These are phyloP conservation scores for Aurantiochytrium sp. DNA, from an alignment of 108 stramenopile species.

Conservation along the genomic window DNA sequence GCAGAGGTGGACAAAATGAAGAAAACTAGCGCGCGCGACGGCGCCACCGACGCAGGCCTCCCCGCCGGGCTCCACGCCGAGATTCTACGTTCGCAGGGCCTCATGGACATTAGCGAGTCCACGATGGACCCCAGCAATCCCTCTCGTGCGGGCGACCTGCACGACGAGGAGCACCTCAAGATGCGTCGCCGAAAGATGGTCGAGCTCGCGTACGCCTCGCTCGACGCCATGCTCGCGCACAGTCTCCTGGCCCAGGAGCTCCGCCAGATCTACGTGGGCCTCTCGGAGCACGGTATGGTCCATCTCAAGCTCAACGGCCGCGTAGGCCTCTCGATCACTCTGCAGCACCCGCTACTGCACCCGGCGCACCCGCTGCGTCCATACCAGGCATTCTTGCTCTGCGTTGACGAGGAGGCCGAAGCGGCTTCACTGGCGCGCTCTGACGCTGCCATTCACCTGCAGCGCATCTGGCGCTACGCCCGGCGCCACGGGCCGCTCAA, in stretches of 20 bases:
- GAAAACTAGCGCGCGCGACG: neutral
- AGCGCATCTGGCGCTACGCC: neutral
- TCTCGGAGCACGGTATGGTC: neutral
- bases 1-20: neutral
- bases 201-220: neutral
- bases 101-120: neutral
- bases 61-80: neutral
- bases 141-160: neutral
- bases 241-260: neutral
- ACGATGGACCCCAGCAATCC: neutral
- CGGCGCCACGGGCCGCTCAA: neutral
- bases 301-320: neutral
- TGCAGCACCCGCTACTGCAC: conserved; percentile 16
- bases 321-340: neutral
- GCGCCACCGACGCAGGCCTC: neutral
- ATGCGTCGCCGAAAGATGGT: neutral
- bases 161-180: neutral
- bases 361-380: neutral
- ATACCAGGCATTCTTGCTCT: neutral
- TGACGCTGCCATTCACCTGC: neutral
- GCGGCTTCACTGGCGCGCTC: neutral
- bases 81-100: neutral
- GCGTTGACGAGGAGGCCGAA: neutral
- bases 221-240: neutral
- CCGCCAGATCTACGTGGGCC: neutral